Base-by-base conservation (phyloP, 805 yeast species). In the Cyberlindnera euphorbiiphila region DNA sequence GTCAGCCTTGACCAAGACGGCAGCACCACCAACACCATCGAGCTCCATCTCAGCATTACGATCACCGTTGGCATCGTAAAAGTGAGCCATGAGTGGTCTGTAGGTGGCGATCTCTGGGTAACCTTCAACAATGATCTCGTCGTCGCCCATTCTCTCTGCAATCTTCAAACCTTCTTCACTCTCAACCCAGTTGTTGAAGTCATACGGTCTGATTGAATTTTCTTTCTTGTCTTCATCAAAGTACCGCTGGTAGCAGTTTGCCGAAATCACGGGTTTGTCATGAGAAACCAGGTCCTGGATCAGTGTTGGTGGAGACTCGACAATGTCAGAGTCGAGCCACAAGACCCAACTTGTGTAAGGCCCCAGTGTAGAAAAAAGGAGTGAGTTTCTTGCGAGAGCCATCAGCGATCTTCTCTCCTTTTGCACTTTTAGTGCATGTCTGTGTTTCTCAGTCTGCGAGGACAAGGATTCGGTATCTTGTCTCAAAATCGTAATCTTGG, bases 11-110 rank as follows among this genome's bases (percentile, higher is more conserved):
- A 93, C 99, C 64, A 93, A 61, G 22, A 95, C 80, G 29, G 97
- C 95, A 16, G 97, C 95, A 46, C 97, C 98, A 37, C 98, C 98
- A 41, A 93, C 98, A 33, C 99, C 98, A 60, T 93, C 98, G 42
- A 93, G 71, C 31, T 75, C 76, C 85, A 93, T 82, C 56, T 81
- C 91, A 4, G 79, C 72, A 47, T 72, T 68, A 10, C 56, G 42
- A 40, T 79, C 81, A 19, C 84, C 93, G 7, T 69, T 65, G 5
- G 78, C 64, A 53, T 83, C 84, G 61, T 83, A 85, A 59, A 78
- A 76, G 54, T 82, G 80, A 1, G 96, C 98, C 98, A 93, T 93
- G 51, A 93, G 69, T 12, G 95, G 84, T 62, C 99, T 76, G 60
- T 84, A 93, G 2, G 98, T 93, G 33, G 96, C 95, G 62, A 91